Conservation (phyloP, 1,284 basidiomycete species). For the Takashimella tepidaria region DNA sequence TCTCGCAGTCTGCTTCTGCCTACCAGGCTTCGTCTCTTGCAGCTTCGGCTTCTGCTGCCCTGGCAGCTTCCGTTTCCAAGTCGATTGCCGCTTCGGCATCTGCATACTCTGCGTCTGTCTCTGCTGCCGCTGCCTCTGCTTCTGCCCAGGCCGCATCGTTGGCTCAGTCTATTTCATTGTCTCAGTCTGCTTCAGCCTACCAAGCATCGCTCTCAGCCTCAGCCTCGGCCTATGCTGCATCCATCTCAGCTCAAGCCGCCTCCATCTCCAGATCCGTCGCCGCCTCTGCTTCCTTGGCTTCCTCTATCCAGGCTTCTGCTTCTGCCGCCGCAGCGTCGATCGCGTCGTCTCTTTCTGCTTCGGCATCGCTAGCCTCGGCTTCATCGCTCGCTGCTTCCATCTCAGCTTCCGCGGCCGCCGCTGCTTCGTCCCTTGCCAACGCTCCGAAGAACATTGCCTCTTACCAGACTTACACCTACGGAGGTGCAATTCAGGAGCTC, state of each 20-base stretch:
- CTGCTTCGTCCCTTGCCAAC: background rate
- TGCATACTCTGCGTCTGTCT: background rate
- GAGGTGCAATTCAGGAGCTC: slow-evolving; percentile 41
- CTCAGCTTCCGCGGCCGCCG: background rate
- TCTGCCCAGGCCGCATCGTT: slow-evolving; percentile 10
- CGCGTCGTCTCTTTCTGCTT: slow-evolving; percentile 32
- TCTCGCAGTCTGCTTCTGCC: background rate
- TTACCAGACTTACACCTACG: slow-evolving; percentile 9
- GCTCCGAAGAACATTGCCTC: background rate
- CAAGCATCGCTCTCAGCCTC: background rate
- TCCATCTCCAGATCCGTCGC: background rate
- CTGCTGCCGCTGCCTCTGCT: background rate
- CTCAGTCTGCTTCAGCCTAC: background rate
- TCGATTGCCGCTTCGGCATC: background rate
- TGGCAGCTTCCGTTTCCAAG: background rate
- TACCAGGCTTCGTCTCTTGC: background rate
- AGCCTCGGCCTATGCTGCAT: background rate
- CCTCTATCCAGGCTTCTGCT: slow-evolving; percentile 20
- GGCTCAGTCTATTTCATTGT: slow-evolving; percentile 1
- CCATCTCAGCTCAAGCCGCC: background rate
- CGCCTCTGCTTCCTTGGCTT: slow-evolving; percentile 7
- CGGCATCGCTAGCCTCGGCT: background rate
- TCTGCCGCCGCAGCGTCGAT: slow-evolving; percentile 35
- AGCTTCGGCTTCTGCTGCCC: background rate
- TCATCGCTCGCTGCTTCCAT: background rate